Percentiles rank a stretch among this genome's conserved stretches.
Evolutionary conservation across 768 basidiomycete species (phyloP).

Genomic region (Xerocomellus dryophilus): DNA sequence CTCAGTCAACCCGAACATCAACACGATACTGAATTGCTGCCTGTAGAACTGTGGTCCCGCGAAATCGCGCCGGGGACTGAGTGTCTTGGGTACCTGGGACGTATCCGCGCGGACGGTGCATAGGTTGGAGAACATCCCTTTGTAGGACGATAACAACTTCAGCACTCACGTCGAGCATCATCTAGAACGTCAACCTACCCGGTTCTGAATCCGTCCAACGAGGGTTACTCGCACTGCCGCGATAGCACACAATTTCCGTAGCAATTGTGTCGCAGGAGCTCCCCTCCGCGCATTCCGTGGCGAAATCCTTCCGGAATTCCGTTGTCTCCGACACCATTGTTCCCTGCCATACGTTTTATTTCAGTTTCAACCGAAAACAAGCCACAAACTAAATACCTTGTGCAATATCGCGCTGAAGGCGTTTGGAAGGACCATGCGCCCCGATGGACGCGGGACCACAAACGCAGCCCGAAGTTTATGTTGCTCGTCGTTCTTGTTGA

Average conservation of each 20-base stretch:
- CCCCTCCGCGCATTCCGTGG: constrained; percentile 29
- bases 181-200: constrained; percentile 6
- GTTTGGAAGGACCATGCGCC: constrained; percentile 32
- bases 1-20: constrained; percentile 46
- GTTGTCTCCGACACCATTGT: constrained; percentile 29
- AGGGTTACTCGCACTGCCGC: constrained; percentile 22
- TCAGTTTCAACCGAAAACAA: neutral
- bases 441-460: constrained; percentile 32
- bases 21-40: constrained; percentile 38
- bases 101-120: constrained; percentile 26
- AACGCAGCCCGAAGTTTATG: constrained; percentile 28
- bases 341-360: constrained; percentile 14
- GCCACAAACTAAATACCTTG: constrained; percentile 15
- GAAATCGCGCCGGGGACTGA: constrained; percentile 31
- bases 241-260: constrained; percentile 32
- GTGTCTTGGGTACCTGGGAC: constrained; percentile 28
- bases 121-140: constrained; percentile 29
- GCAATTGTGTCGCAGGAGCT: constrained; percentile 28
- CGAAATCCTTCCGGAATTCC: constrained; percentile 34
- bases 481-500: constrained; percentile 29
- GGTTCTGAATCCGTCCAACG: constrained; percentile 33
- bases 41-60: constrained; percentile 30
- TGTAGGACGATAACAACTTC: neutral
- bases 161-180: neutral
- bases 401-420: constrained; percentile 32